Base-by-base conservation (phyloP, 108 stramenopile species). In the Nitzschia inconspicua region DNA sequence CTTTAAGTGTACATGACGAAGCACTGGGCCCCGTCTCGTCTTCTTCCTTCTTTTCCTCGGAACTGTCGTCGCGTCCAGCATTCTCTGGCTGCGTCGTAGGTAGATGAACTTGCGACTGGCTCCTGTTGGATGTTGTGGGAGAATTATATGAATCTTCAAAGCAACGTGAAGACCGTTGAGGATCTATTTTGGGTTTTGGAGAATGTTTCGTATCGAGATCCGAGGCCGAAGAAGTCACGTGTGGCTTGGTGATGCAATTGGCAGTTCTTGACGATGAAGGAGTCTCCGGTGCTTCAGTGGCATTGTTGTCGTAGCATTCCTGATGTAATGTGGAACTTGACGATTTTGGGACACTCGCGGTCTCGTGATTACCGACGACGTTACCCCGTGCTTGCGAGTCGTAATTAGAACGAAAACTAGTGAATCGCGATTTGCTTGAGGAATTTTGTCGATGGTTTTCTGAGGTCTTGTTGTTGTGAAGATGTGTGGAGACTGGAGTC, bases 11-110 rank as follows among this genome's bases (percentile, higher is more conserved):
- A 9, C 14, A n/a, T 14, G 36, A 10, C 4, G 41, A 11, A 7
- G 42, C 23, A 9, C n/a, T 9, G n/a, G 53, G 32, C 5, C 18
- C 44, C 5, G 9, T 0, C 22, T 36, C 54, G 18, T 69, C 68
- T 8, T 69, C 68, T 0, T 69, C 68, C 50, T 69, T 69, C 52
- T 69, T 69, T 52, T 69, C 68, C 24, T 69, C 68, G n/a, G 35
- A 8, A 5, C 30, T 30, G n/a, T 6, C 14, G 3, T 3, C 30
- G 13, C 11, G n/a, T n/a, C n/a, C n/a, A 1, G 37, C 34, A 35
- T 19, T 19, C 39, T 40, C 11, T 31, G 16, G 24, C 47, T 48
- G 37, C 19, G 46, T 36, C 30, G 19, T 48, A 16, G 30, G 23
- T 16, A 31, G 36, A 34, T 16, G 41, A 32, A 30, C 24, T 44